These are phyloP conservation scores for Cyberlindnera maritima DNA, from an alignment of 805 yeast species.

Conservation along the genomic window DNA sequence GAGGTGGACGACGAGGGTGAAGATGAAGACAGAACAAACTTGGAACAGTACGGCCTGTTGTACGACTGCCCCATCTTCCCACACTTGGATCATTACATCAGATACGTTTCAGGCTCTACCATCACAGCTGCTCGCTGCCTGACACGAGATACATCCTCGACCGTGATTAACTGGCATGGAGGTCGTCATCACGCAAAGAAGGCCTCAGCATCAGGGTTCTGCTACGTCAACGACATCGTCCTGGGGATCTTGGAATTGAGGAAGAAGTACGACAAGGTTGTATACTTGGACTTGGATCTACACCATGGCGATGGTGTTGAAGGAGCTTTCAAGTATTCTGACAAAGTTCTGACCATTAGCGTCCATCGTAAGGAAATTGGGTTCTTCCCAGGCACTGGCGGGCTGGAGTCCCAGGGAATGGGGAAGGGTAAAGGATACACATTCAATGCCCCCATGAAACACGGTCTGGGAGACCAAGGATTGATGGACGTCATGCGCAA, in stretches of 20 bases:
- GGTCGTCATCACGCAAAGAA: slow-evolving; percentile 71
- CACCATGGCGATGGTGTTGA: slow-evolving; percentile 86
- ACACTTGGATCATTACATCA: slow-evolving; percentile 46
- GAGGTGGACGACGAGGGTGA: slow-evolving; percentile 1
- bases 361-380: slow-evolving; percentile 64
- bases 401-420: slow-evolving; percentile 33
- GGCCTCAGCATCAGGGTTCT: slow-evolving; percentile 61
- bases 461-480: slow-evolving; percentile 51
- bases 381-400: slow-evolving; percentile 74
- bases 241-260: slow-evolving; percentile 53
- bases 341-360: slow-evolving; percentile 58
- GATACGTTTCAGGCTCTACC: slow-evolving; percentile 54
- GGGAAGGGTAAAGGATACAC: slow-evolving; percentile 38
- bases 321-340: slow-evolving; percentile 54
- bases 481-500: slow-evolving; percentile 37
- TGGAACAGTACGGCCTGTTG: slow-evolving; percentile 44
- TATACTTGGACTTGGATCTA: slow-evolving; percentile 69
- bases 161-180: slow-evolving; percentile 73
- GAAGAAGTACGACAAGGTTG: slow-evolving; percentile 40
- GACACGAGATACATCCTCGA: background rate
- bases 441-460: slow-evolving; percentile 53
- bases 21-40: slow-evolving; percentile 10
- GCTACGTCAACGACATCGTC: slow-evolving; percentile 70
- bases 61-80: slow-evolving; percentile 69
- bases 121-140: slow-evolving; percentile 39